Conservation (phyloP, 2,329 filamentous ascomycete genomes). For the Fusarium goolgardi region DNA sequence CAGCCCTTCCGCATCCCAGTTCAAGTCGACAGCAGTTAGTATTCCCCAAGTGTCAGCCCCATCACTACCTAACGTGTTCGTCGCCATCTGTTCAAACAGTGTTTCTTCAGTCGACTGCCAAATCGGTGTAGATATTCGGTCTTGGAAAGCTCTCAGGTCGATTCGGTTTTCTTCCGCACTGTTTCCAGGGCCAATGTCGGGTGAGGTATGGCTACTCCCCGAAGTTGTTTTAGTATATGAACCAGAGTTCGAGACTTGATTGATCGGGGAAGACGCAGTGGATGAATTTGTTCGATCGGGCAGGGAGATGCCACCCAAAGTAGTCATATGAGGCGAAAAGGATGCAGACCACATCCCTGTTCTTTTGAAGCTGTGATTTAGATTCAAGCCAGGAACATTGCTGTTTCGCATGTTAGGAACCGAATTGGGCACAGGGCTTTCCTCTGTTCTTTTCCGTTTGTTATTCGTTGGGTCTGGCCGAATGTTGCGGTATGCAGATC, state of each 20-base stretch:
- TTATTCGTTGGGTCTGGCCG: slow-evolving; percentile 35
- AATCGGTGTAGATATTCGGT: slow-evolving; percentile 46
- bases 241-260: slow-evolving; percentile 39
- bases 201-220: slow-evolving; percentile 50
- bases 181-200: slow-evolving; percentile 51
- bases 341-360: slow-evolving; percentile 18
- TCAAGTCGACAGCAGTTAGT: slow-evolving; percentile 44
- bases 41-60: slow-evolving; percentile 48
- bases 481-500: slow-evolving; percentile 51
- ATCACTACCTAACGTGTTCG: slow-evolving; percentile 38
- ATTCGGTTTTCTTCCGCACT: slow-evolving; percentile 53
- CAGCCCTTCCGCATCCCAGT: slow-evolving; percentile 40
- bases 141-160: slow-evolving; percentile 51
- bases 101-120: slow-evolving; percentile 51
- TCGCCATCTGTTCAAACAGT: slow-evolving; percentile 46
- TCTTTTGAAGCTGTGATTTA: slow-evolving; percentile 9
- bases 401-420: slow-evolving; percentile 5
- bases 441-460: slow-evolving; percentile 51
- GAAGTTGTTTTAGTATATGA: slow-evolving; percentile 41
- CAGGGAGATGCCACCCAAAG: slow-evolving; percentile 35
- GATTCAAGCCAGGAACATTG: slow-evolving; percentile 6
- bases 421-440: slow-evolving; percentile 42
- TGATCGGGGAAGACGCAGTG: slow-evolving; percentile 48
- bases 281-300: slow-evolving; percentile 52
- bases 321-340: slow-evolving; percentile 18